Evolutionary conservation across 768 basidiomycete genomes (phyloP), one percentile per base, ranked within the genome.

Genomic region (Pleurotus citrinopileatus): DNA sequence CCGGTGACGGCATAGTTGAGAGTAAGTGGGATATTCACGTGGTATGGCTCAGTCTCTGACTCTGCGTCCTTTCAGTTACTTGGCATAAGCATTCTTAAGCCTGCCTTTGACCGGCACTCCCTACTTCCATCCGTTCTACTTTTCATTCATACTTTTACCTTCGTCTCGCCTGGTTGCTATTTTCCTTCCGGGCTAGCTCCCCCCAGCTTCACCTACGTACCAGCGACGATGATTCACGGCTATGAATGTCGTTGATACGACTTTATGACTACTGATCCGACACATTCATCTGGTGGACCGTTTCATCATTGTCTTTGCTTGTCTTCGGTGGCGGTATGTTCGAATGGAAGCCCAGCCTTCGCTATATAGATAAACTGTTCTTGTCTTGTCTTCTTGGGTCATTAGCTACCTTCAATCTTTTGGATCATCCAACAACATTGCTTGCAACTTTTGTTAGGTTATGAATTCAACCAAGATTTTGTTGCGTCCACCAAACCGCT

Each of bases 1-100:
- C 73, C 38, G 62, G 61, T 4, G 63, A 75, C 20, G 93, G 93
- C 57, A 59, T 71, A 55, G 73, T 91, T 56, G 61, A 71, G 45
- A 88, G 87, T 84, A 67, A 55, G 79, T 79, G 10, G 1, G 38
- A 9, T 36, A 51, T 19, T 52, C n/a, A 40, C 22, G 32, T 53
- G 26, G 15, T 50, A 27, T 52, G 46, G 27, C 54, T 62, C 25
- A 61, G 17, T 32, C 27, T 27, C 52, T 55, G 45, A 37, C 42
- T 48, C 36, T 17, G 38, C 53, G n/a, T n/a, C n/a, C n/a, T n/a
- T 34, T 23, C 56, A 78, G 76, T 78, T 53, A 60, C 52, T 19
- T 78, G 76, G 76, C 44, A 45, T 43, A n/a, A n/a, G n/a, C n/a
- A n/a, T n/a, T n/a, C n/a, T n/a, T n/a, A n/a, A n/a, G n/a, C n/a